These are phyloP conservation scores for Talaromyces nanjingensis DNA, from an alignment of 495 filamentous ascomycete genomes.

Conservation along the genomic window DNA sequence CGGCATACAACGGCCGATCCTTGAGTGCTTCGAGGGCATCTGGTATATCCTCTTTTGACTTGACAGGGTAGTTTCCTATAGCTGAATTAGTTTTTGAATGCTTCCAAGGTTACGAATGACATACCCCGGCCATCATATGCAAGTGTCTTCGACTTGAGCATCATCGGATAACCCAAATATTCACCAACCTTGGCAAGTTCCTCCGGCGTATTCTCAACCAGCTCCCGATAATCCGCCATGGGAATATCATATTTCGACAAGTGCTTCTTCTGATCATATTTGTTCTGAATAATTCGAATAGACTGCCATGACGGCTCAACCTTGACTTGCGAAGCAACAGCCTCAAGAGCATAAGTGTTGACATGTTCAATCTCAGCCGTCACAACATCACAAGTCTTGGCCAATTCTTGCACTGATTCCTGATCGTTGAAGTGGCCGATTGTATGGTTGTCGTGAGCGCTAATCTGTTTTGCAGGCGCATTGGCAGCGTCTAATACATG, in stretches of 20 bases:
- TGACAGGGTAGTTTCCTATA: conserved; percentile 70
- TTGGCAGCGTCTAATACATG: conserved; percentile 72
- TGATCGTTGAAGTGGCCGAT: conserved; percentile 79
- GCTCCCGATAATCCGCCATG: conserved; percentile 59
- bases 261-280: conserved; percentile 86
- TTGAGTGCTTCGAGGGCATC: conserved; percentile 62
- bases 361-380: conserved; percentile 99
- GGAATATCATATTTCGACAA: conserved; percentile 58
- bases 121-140: conserved; percentile 84
- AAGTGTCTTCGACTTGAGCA: conserved; percentile 89
- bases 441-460: conserved; percentile 64
- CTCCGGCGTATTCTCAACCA: conserved; percentile 44
- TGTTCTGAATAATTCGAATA: conserved; percentile 90
- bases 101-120: background rate
- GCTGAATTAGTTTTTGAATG: conserved; percentile 2
- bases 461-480: conserved; percentile 88
- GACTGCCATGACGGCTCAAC: conserved; percentile 89
- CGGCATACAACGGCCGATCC: conserved; percentile 72
- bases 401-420: conserved; percentile 68
- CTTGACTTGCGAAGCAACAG: conserved; percentile 56
- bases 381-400: conserved; percentile 69
- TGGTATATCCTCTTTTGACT: conserved; percentile 57
- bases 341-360: conserved; percentile 83
- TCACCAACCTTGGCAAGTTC: conserved; percentile 58
- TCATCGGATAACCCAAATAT: conserved; percentile 75